phyloP scores from a whole-genome alignment of 305 asterid genomes.

The Fraxinus ornus region DNA sequence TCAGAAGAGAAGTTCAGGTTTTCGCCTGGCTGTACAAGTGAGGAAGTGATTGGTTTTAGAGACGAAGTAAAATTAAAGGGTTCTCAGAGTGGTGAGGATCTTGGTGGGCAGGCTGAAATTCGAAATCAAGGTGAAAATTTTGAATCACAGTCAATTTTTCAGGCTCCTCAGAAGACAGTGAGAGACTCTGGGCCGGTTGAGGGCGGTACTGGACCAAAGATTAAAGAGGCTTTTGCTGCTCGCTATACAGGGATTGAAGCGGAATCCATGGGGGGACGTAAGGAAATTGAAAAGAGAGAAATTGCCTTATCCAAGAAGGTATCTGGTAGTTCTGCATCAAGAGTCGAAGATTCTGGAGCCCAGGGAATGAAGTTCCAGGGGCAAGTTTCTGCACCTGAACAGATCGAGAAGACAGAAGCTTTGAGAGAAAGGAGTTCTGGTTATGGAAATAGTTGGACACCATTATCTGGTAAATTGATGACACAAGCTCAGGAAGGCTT shows the following conservation, averaged over 20 bases:
- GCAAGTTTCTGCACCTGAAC: conserved; percentile 48
- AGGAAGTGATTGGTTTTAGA: conserved; percentile 30
- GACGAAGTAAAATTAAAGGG: conserved; percentile 35
- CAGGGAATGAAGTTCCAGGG: conserved; percentile 39
- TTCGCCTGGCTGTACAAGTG: conserved; percentile 29
- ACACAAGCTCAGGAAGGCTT: conserved; percentile 46
- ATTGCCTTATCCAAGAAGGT: conserved; percentile 35
- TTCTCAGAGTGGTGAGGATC: conserved; percentile 38
- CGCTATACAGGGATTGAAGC: conserved; percentile 42
- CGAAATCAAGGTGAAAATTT: conserved; percentile 36
- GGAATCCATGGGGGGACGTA: conserved; percentile 37
- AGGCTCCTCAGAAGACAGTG: conserved; percentile 36
- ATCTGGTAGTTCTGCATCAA: conserved; percentile 36
- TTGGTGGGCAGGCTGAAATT: conserved; percentile 35
- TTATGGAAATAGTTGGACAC: conserved; percentile 29
- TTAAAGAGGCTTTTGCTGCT: conserved; percentile 46
- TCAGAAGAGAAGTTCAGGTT: conserved; percentile 37
- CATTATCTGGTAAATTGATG: conserved; percentile 37
- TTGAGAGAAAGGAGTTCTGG: conserved; percentile 30
- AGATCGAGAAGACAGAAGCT: conserved; percentile 42
- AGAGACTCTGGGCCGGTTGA: conserved; percentile 40
- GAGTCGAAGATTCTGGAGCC: conserved; percentile 51
- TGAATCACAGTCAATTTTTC: conserved; percentile 32
- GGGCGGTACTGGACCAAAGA: conserved; percentile 54
- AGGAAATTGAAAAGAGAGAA: conserved; percentile 40